These are phyloP conservation scores for Phytopythium oedochilum DNA, from an alignment of 352 stramenopile genomes.

Conservation along the genomic window DNA sequence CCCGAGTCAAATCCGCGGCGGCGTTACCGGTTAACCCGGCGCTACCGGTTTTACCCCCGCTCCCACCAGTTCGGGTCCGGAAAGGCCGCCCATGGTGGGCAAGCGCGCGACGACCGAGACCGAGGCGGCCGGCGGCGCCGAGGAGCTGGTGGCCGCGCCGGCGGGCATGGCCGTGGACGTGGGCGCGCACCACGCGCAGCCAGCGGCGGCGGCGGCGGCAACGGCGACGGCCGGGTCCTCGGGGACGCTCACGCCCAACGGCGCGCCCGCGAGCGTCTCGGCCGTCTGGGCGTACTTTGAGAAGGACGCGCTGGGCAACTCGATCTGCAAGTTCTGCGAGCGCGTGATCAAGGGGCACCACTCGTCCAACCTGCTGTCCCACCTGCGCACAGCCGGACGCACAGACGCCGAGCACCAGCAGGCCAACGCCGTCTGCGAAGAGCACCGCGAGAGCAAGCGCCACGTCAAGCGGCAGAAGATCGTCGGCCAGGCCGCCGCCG, in stretches of 20 bases:
- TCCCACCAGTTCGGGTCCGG: constrained; percentile 1
- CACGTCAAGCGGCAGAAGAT: constrained; percentile 75
- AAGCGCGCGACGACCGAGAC: neutral
- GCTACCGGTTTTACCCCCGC: constrained; percentile 24
- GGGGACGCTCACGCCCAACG: constrained; percentile 5
- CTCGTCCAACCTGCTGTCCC: constrained; percentile 77
- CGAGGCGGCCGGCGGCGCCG: neutral
- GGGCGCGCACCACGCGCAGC: constrained; percentile 3
- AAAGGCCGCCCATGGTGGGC: constrained; percentile 5
- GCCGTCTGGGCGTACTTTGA: constrained; percentile 85
- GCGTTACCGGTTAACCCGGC: constrained; percentile 9
- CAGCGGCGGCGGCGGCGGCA: constrained; percentile 6
- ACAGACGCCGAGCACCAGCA: constrained; percentile 70
- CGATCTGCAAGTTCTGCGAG: constrained; percentile 81
- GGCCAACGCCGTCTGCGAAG: constrained; percentile 67
- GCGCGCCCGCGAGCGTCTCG: constrained; percentile 53
- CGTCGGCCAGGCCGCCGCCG: constrained; percentile 21
- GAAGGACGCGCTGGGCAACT: constrained; percentile 71
- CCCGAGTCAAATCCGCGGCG: neutral
- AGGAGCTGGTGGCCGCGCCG: neutral
- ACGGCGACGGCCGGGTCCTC: constrained; percentile 4
- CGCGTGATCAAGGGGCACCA: constrained; percentile 85
- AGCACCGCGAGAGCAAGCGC: constrained; percentile 78
- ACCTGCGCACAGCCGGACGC: constrained; percentile 67
- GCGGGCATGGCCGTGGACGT: constrained; percentile 3